These are phyloP conservation scores for Mucor indicus DNA, from an alignment of 371 early-diverging fungal genomes.

Conservation along the genomic window DNA sequence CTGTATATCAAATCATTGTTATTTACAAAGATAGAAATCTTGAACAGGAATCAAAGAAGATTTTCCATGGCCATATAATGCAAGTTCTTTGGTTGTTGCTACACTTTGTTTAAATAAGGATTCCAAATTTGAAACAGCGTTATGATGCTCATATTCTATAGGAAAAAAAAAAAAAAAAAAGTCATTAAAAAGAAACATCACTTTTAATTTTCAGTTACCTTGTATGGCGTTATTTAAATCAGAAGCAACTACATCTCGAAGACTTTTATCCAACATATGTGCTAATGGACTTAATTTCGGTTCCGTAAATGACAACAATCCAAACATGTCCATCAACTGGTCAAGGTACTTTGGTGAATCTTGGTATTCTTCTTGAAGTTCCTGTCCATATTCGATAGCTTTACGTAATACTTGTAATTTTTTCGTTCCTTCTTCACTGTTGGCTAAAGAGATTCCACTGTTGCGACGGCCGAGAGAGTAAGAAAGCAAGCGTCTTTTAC, in stretches of 20 bases:
- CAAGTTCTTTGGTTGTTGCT: constrained; percentile 29
- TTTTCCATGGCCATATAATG: constrained; percentile 28
- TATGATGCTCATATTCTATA: constrained; percentile 26
- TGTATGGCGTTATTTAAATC: constrained; percentile 72
- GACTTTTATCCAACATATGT: constrained; percentile 46
- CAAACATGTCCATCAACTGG: constrained; percentile 42
- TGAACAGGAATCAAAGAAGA: constrained; percentile 26
- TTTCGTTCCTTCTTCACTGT: constrained; percentile 13
- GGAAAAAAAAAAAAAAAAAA: neutral
- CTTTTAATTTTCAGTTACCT: constrained; percentile 23
- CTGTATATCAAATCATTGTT: too few species aligned
- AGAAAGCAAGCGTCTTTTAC: constrained; percentile 1
- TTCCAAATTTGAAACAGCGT: constrained; percentile 33
- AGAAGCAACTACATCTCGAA: constrained; percentile 62
- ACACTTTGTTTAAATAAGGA: constrained; percentile 34
- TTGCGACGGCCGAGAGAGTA: neutral
- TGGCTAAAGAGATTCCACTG: constrained; percentile 4
- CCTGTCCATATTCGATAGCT: constrained; percentile 69
- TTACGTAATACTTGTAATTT: constrained; percentile 27
- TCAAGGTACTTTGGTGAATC: constrained; percentile 26
- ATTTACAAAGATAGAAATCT: constrained; percentile 3
- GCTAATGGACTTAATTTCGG: constrained; percentile 45
- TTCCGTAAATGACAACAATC: constrained; percentile 72
- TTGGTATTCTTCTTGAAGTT: constrained; percentile 66
- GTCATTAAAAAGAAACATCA: neutral